phyloP scores from a whole-genome alignment of 176 grass and related monocot species.

The Hsuehochloa calcarea region DNA sequence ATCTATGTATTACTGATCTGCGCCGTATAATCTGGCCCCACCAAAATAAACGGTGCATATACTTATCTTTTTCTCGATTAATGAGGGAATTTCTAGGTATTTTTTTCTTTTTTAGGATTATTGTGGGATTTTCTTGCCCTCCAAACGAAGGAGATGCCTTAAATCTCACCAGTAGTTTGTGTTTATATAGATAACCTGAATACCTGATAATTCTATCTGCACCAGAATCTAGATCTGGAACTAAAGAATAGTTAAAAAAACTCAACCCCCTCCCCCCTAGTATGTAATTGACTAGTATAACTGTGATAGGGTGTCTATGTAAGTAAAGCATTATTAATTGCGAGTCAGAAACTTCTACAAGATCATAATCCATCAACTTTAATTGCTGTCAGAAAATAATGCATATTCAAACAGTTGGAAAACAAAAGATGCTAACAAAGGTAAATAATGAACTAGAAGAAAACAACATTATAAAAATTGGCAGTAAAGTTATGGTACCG shows the following conservation, averaged over 20 bases:
- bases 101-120: too few relatives aligned
- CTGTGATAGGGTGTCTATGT: neutral
- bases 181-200: neutral
- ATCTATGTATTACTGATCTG: too few relatives aligned
- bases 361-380: neutral
- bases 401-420: neutral
- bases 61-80: too few relatives aligned
- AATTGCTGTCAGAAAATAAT: neutral
- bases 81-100: too few relatives aligned
- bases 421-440: neutral
- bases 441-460: neutral
- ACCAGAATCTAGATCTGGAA: neutral
- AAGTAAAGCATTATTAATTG: neutral
- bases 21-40: too few relatives aligned
- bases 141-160: too few relatives aligned
- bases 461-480: neutral
- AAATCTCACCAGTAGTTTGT: too few relatives aligned
- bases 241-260: neutral
- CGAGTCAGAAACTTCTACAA: neutral
- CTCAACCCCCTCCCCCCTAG: too few relatives aligned
- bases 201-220: neutral
- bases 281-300: slow-evolving; percentile 8
- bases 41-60: too few relatives aligned
- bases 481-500: slow-evolving; percentile 47
- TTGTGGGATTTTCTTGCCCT: too few relatives aligned